Percentiles rank a stretch among this genome's conserved stretches.
phyloP scores from a whole-genome alignment of 495 filamentous ascomycete genomes.

The Neurospora tetrasperma region DNA sequence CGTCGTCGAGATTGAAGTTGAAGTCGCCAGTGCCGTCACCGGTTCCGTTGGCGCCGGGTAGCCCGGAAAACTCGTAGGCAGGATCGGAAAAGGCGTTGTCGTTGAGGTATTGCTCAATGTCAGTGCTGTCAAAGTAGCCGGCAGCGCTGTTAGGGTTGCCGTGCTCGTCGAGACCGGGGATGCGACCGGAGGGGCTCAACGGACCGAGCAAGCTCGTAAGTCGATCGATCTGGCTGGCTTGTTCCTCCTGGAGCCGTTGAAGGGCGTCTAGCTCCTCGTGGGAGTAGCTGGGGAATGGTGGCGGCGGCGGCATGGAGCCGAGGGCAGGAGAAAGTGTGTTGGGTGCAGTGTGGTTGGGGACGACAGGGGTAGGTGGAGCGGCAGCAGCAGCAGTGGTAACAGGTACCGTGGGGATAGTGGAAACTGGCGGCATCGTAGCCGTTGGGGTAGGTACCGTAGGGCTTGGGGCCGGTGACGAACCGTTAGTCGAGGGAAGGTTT shows the following conservation, averaged over 20 bases:
- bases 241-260: conserved; percentile 60
- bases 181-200: conserved; percentile 65
- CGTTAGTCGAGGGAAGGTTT: neutral
- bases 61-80: neutral
- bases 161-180: conserved; percentile 56
- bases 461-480: conserved; percentile 1
- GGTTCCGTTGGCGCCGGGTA: neutral
- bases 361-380: conserved; percentile 8
- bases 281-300: conserved; percentile 48
- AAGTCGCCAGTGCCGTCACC: conserved; percentile 20
- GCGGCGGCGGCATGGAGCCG: conserved; percentile 43
- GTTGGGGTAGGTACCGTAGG: conserved; percentile 2
- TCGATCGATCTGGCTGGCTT: conserved; percentile 59
- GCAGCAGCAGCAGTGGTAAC: conserved; percentile 12
- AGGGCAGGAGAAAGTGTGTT: conserved; percentile 44
- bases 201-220: conserved; percentile 63
- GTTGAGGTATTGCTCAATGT: conserved; percentile 63
- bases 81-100: conserved; percentile 45
- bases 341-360: conserved; percentile 1
- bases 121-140: conserved; percentile 41
- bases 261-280: conserved; percentile 65
- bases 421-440: conserved; percentile 6
- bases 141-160: conserved; percentile 23
- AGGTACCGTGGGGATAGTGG: conserved; percentile 13
- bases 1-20: conserved; percentile 28